A percentile compares a stretch with the other conserved stretches of the same genome.
Conservation (phyloP, 169 alveolate genomes). For the Plasmodium knowlesi region DNA sequence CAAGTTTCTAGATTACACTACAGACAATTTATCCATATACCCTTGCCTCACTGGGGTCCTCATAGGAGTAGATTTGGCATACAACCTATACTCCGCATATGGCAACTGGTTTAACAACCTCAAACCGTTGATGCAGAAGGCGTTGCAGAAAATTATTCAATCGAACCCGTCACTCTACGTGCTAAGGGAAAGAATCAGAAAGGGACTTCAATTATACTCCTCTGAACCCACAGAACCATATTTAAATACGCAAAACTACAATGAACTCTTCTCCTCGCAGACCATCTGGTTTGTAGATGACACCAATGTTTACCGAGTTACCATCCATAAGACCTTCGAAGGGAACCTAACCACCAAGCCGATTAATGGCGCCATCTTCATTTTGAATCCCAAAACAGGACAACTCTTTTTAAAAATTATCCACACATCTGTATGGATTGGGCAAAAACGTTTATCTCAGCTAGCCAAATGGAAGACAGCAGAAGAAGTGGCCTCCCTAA, state of each 20-base stretch:
- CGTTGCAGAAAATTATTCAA: conserved; percentile 99
- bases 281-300: conserved; percentile 99
- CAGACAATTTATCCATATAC: conserved; percentile 98
- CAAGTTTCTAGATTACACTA: conserved; percentile 99
- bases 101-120: conserved; percentile 99
- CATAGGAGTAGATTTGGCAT: conserved; percentile 99
- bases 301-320: conserved; percentile 99
- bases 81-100: conserved; percentile 98
- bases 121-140: conserved; percentile 95
- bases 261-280: conserved; percentile 98
- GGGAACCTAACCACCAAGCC: conserved; percentile 99
- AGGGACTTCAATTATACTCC: conserved; percentile 99
- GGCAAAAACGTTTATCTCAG: conserved; percentile 99
- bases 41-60: conserved; percentile 99
- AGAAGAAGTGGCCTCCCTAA: conserved; percentile 99
- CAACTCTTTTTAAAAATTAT: conserved; percentile 98
- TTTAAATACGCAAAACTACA: conserved; percentile 97
- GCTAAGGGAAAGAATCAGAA: conserved; percentile 99
- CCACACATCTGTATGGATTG: conserved; percentile 99
- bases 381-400: conserved; percentile 99
- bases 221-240: conserved; percentile 99
- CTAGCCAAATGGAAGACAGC: conserved; percentile 99
- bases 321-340: conserved; percentile 99
- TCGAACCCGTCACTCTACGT: conserved; percentile 99
- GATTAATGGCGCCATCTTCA: conserved; percentile 99